Evolutionary conservation across 495 filamentous ascomycete species (phyloP).

Genomic region (Neurospora tetrasperma): DNA sequence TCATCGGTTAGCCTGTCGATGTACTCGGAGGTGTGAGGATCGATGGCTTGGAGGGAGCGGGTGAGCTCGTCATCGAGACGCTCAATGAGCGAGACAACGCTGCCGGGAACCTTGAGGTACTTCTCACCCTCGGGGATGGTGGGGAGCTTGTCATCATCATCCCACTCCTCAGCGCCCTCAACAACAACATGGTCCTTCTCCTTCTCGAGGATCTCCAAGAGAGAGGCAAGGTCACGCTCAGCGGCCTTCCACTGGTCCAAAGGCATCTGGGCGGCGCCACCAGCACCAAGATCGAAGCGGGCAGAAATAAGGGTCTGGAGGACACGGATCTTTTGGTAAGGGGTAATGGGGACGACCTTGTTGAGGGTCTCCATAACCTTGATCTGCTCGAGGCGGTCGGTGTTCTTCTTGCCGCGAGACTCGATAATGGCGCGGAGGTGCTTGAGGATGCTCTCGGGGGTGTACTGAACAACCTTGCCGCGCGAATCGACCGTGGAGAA

Average conservation of each 20-base stretch:
- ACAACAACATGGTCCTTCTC: constrained; percentile 71
- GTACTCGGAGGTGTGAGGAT: constrained; percentile 97
- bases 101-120: constrained; percentile 79
- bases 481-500: constrained; percentile 79
- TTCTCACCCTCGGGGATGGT: constrained; percentile 58
- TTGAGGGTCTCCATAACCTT: constrained; percentile 91
- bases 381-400: constrained; percentile 89
- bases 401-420: constrained; percentile 97
- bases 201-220: constrained; percentile 70
- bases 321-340: constrained; percentile 92
- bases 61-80: constrained; percentile 96
- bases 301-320: constrained; percentile 88
- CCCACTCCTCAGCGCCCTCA: constrained; percentile 94
- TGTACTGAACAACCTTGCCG: constrained; percentile 79
- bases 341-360: constrained; percentile 66
- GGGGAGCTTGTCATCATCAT: constrained; percentile 92
- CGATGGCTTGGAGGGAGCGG: constrained; percentile 87
- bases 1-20: constrained; percentile 91
- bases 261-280: constrained; percentile 76
- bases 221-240: constrained; percentile 66
- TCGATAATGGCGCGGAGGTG: constrained; percentile 88
- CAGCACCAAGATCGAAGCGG: constrained; percentile 83
- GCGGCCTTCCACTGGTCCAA: constrained; percentile 95
- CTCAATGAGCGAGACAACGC: constrained; percentile 88
- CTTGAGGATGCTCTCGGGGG: constrained; percentile 96